A percentile compares a stretch with the other conserved stretches of the same genome.
Evolutionary conservation across 352 stramenopile genomes (phyloP).

Genomic region (Phytophthora foliorum): DNA sequence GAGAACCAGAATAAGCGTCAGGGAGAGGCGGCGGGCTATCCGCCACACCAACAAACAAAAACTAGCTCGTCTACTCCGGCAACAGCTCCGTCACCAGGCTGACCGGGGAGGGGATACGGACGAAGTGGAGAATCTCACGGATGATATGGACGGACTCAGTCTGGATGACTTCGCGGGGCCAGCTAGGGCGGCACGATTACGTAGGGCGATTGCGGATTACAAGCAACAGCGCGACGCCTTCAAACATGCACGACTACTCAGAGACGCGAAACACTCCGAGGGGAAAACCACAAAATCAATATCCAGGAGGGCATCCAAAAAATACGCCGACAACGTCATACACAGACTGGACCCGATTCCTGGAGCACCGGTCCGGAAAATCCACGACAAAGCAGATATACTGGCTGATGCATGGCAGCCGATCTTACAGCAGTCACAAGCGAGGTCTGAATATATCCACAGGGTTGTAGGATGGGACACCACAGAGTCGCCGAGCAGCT

Average conservation of each 20-base stretch:
- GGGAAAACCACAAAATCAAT: background rate
- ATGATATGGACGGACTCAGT: background rate
- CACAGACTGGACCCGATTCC: background rate
- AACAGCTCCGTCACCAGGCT: background rate
- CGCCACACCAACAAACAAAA: background rate
- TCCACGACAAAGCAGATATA: background rate
- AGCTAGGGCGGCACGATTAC: background rate
- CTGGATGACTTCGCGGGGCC: background rate
- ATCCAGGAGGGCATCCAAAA: background rate
- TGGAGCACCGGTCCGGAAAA: background rate
- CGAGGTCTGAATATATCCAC: no score
- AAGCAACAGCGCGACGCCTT: no score
- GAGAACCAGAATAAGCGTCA: background rate
- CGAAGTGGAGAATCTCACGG: no score
- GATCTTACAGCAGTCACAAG: background rate
- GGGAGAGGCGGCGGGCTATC: background rate
- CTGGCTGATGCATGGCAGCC: background rate
- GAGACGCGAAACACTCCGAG: background rate
- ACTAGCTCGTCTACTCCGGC: background rate
- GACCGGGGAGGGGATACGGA: no score
- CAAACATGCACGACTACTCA: background rate
- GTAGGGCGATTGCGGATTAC: background rate
- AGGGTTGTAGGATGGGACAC: no score
- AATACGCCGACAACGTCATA: constrained; percentile 1
- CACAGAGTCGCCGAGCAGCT: no score